Base-by-base conservation (phyloP, 2,329 filamentous ascomycete species). In the Epichloe hybrida region DNA sequence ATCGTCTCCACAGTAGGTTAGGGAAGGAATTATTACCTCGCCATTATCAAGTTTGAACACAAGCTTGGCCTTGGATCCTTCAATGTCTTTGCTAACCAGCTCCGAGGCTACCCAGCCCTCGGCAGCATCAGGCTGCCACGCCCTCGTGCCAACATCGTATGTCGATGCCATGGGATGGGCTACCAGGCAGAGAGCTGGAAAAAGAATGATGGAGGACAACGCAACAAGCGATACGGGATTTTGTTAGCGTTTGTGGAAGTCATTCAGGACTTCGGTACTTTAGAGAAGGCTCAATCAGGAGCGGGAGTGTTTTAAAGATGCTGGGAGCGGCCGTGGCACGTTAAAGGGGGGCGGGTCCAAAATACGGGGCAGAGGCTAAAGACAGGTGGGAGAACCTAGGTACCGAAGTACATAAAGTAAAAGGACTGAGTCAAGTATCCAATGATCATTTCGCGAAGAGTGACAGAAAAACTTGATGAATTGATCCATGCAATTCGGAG, bases 21-120 rank as follows among this genome's bases (percentile, higher is more conserved):
- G 34, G 31, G 23, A 38, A 3, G 9, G 17, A n/a, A 55, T 55
- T 17, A 34, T 47, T 64, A 96, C 91, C 81, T 95, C 88, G 70
- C 89, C 93, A 79, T 89, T 95, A 61, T 89, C 88, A 58, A 97
- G 77, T 69, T 83, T 78, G 71, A 98, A 97, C 61, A 89, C 79
- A 61, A 98, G 79, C 65, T 78, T 84, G 63, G 91, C 86, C 67
- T 95, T 96, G 64, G 88, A 79, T 55, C 89, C 93, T 64, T 93
- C 77, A 58, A 88, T 73, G 51, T 79, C 77, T 76, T 93, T 96
- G 70, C 86, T 84, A 66, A 85, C 77, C 61, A 98, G 86, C 76
- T 97, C 90, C 45, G 93, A 96, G 66, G 90, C 86, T 68, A 98
- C 82, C 91, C 93, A 98, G 72, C 93, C 93, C 71, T 98, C 91